A percentile compares a stretch with the other conserved stretches of the same genome.
phyloP scores from a whole-genome alignment of 169 alveolate species.

The Eimeria tenella region DNA sequence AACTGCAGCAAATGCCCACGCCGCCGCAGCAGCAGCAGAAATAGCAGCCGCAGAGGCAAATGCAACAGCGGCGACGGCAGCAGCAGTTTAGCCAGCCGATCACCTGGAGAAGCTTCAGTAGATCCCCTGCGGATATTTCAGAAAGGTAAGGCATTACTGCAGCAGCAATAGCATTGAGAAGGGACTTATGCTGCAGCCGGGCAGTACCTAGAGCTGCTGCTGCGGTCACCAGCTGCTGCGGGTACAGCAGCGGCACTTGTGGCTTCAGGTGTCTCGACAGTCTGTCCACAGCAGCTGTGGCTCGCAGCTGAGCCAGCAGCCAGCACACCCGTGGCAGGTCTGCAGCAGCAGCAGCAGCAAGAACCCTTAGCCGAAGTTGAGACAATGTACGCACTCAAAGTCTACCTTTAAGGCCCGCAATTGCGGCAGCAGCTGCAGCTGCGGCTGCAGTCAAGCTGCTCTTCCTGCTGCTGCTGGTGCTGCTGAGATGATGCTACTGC shows the following conservation, averaged over 20 bases:
- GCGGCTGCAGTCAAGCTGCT: neutral
- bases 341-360: conserved; percentile 46
- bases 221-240: conserved; percentile 85
- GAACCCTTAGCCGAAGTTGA: neutral
- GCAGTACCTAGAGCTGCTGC: conserved; percentile 84
- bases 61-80: neutral
- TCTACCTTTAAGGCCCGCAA: neutral
- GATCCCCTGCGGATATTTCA: conserved; percentile 41
- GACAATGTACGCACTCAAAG: neutral
- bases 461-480: too few relatives aligned
- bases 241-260: conserved; percentile 82
- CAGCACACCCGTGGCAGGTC: conserved; percentile 88
- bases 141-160: conserved; percentile 48
- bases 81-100: neutral
- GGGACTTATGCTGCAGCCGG: conserved; percentile 85
- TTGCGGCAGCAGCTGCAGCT: neutral
- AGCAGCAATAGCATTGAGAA: conserved; percentile 78
- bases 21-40: neutral
- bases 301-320: conserved; percentile 85
- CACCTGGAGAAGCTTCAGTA: conserved; percentile 48
- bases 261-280: conserved; percentile 82
- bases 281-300: conserved; percentile 86
- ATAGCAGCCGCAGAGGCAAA: neutral
- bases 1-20: neutral
- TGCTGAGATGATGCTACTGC: too few relatives aligned